phyloP scores from a whole-genome alignment of 345 rosid species.

The Pelargonium nanum region DNA sequence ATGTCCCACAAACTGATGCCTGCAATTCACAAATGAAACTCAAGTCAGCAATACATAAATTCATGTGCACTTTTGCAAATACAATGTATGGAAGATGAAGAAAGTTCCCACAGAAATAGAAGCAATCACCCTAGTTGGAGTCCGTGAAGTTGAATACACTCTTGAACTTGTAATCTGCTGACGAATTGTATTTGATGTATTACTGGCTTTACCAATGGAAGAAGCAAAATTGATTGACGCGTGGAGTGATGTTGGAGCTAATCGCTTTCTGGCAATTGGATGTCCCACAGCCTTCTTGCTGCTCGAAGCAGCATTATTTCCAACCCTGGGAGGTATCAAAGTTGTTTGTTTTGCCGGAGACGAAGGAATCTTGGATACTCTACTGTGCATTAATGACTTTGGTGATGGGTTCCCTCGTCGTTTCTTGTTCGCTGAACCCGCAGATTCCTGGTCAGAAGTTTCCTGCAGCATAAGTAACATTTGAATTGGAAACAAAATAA shows the following conservation, averaged over 20 bases:
- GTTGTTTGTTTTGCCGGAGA: conserved; percentile 19
- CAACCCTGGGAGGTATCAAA: conserved; percentile 24
- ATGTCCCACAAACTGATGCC: background rate
- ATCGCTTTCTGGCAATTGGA: conserved; percentile 26
- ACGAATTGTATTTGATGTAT: conserved; percentile 10
- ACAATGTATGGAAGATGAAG: background rate
- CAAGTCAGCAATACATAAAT: background rate
- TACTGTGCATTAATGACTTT: conserved; percentile 18
- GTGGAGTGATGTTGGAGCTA: conserved; percentile 29
- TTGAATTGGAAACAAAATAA: conserved; percentile 8
- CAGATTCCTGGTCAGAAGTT: conserved; percentile 21
- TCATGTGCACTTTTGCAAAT: background rate
- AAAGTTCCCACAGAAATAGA: conserved; percentile 3
- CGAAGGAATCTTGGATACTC: conserved; percentile 19
- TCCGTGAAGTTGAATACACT: conserved; percentile 13
- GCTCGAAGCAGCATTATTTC: conserved; percentile 11
- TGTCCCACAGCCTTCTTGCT: conserved; percentile 17
- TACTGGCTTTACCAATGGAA: conserved; percentile 15
- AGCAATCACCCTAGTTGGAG: conserved; percentile 39
- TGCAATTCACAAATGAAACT: background rate
- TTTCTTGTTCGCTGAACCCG: conserved; percentile 26
- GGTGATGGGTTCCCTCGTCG: conserved; percentile 22
- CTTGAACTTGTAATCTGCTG: conserved; percentile 2
- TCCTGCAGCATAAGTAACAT: conserved; percentile 16
- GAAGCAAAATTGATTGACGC: conserved; percentile 40